phyloP scores from a whole-genome alignment of 2,329 filamentous ascomycete genomes.

The Chaetomium globosum region DNA sequence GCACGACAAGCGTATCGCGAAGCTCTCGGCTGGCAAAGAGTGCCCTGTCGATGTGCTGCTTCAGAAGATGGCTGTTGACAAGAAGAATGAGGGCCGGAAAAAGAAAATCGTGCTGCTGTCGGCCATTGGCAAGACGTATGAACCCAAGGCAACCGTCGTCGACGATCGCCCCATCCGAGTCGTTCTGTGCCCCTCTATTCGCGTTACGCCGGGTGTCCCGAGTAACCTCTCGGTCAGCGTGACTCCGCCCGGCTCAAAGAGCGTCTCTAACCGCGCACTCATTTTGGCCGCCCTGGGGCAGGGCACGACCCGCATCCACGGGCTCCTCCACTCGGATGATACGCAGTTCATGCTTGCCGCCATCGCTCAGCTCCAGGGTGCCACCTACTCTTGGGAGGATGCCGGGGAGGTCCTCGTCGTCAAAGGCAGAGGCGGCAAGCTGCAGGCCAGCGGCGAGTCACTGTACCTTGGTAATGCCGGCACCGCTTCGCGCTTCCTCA shows the following conservation, averaged over 20 bases:
- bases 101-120: slow-evolving; percentile 96
- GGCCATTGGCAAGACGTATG: slow-evolving; percentile 83
- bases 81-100: slow-evolving; percentile 93
- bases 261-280: slow-evolving; percentile 92
- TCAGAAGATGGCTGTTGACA: slow-evolving; percentile 95
- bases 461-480: slow-evolving; percentile 96
- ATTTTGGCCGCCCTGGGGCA: slow-evolving; percentile 89
- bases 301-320: slow-evolving; percentile 84
- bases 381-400: slow-evolving; percentile 90
- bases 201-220: slow-evolving; percentile 72
- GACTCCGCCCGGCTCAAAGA: slow-evolving; percentile 92
- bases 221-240: slow-evolving; percentile 69
- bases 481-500: slow-evolving; percentile 92
- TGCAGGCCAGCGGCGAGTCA: slow-evolving; percentile 73
- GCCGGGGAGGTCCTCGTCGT: slow-evolving; percentile 90
- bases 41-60: slow-evolving; percentile 86
- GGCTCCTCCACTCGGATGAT: slow-evolving; percentile 93
- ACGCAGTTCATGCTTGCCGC: slow-evolving; percentile 96
- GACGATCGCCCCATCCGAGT: slow-evolving; percentile 81
- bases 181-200: slow-evolving; percentile 76
- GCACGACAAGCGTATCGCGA: slow-evolving; percentile 78
- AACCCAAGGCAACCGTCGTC: slow-evolving; percentile 87
- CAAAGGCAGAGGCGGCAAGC: slow-evolving; percentile 82
- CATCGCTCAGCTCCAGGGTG: slow-evolving; percentile 80
- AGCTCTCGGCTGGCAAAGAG: slow-evolving; percentile 79